Evolutionary conservation across 805 yeast genomes (phyloP).

Genomic region (Candida schatavii): DNA sequence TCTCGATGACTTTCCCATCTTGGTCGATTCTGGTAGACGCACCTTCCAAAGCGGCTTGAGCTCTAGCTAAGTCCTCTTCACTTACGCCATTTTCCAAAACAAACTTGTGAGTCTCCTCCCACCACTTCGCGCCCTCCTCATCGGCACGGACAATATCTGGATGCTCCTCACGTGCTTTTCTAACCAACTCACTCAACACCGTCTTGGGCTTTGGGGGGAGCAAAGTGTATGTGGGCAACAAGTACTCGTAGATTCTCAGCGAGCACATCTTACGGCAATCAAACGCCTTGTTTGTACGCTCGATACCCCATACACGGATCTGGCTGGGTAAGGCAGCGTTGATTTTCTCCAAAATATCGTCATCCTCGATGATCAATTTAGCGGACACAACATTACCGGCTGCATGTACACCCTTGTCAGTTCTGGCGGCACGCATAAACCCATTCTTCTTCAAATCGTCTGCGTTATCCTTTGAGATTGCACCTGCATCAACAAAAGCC

Average conservation of each 20-base stretch:
- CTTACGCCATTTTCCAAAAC: conserved; percentile 18
- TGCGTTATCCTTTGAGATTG: conserved; percentile 81
- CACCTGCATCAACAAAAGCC: conserved; percentile 85
- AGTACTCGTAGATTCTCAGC: conserved; percentile 91
- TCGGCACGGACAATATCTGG: conserved; percentile 65
- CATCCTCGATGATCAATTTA: conserved; percentile 82
- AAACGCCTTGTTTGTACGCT: conserved; percentile 83
- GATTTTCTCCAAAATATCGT: conserved; percentile 67
- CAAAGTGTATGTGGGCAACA: conserved; percentile 87
- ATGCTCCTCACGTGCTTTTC: conserved; percentile 46
- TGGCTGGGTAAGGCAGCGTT: conserved; percentile 77
- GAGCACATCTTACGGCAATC: conserved; percentile 95
- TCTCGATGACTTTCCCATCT: conserved; percentile 3
- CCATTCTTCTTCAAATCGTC: conserved; percentile 85
- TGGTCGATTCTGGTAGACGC: not conserved
- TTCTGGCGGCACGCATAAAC: conserved; percentile 83
- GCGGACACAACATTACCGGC: conserved; percentile 89
- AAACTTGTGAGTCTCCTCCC: conserved; percentile 49
- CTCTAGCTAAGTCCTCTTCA: conserved; percentile 28
- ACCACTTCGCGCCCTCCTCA: conserved; percentile 69
- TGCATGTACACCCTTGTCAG: conserved; percentile 97
- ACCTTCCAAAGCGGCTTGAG: conserved; percentile 31
- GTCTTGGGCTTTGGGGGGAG: conserved; percentile 86
- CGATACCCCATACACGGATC: conserved; percentile 90
- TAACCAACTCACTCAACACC: conserved; percentile 58